Evolutionary conservation across 352 stramenopile species (phyloP), one percentile per base, ranked within the genome.

Genomic region (Phytopythium montanum): DNA sequence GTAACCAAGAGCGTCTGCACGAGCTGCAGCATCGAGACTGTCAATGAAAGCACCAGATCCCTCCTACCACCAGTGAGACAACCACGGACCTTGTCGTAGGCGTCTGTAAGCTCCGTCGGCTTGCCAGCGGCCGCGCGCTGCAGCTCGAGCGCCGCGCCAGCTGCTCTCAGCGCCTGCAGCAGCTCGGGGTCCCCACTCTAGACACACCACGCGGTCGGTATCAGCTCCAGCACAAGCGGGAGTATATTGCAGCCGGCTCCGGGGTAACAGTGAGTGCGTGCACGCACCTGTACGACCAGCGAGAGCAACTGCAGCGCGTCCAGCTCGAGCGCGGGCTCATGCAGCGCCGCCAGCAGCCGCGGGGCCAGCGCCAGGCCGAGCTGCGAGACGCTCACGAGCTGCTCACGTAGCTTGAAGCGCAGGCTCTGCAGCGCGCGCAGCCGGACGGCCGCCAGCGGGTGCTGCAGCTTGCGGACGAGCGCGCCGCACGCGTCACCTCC

Each of bases 381-480:
- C 55, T 77, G 59, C 42, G 56, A 54, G 33, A 60, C 62, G 19
- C 70, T 58, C 49, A 85, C 65, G 31, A 92, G 75, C 25, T 65
- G 54, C 69, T 83, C 79, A 18, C 75, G 78, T 25, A 92, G 62
- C 69, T 94, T 94, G 62, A 88, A 84, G 5, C 78, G 57, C 29
- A 92, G 66, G 54, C 66, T 86, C 23, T 62, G 70, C 53, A 94
- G 70, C 54, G 84, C 72, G 10, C 81, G 76, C 5, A 62, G 65
- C 25, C 78, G 81, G 55, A 94, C 87, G 52, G 75, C 81, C 52
- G 60, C 46, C 19, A 94, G 62, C 58, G 79, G 70, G 51, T 94
- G 79, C 36, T 69, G 67, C 46, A 94, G 67, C 68, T 92, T 94
- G 21, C 58, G 61, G 54, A 80, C 69, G 42, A 88, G 65, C 54